Conservation (phyloP, 2,329 filamentous ascomycete species). For the Fusarium torulosum region DNA sequence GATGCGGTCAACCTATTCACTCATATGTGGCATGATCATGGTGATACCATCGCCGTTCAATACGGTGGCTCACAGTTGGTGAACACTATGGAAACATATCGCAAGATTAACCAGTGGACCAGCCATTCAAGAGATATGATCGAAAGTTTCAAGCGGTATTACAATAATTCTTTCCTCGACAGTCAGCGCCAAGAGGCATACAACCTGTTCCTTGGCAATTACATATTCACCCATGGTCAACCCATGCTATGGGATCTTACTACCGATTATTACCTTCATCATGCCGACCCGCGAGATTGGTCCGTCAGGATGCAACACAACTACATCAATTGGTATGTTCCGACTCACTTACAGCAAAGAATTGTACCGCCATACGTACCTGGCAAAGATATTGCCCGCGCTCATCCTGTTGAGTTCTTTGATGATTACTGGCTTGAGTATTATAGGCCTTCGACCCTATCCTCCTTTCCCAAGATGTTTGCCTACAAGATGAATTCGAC, state of each 20-base stretch:
- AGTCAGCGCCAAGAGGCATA: slow-evolving; percentile 98
- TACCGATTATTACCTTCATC: slow-evolving; percentile 96
- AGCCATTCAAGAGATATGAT: slow-evolving; percentile 99
- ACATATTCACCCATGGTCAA: slow-evolving; percentile 86
- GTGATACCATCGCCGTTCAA: slow-evolving; percentile 96
- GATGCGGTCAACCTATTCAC: slow-evolving; percentile 97
- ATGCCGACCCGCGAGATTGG: slow-evolving; percentile 83
- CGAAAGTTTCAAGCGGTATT: slow-evolving; percentile 98
- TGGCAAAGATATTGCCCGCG: slow-evolving; percentile 53
- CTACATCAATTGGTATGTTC: slow-evolving; percentile 93
- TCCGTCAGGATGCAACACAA: slow-evolving; percentile 71
- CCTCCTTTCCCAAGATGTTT: slow-evolving; percentile 92
- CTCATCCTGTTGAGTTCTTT: slow-evolving; percentile 70
- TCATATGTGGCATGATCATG: slow-evolving; percentile 98
- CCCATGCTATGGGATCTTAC: slow-evolving; percentile 97
- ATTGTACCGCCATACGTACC: slow-evolving; percentile 63
- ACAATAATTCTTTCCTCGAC: slow-evolving; percentile 98
- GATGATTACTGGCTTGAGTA: slow-evolving; percentile 99
- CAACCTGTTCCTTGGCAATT: slow-evolving; percentile 96
- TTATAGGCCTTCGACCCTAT: slow-evolving; percentile 88
- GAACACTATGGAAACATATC: slow-evolving; percentile 99
- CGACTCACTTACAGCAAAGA: slow-evolving; percentile 75
- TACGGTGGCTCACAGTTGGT: slow-evolving; percentile 98
- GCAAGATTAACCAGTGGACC: slow-evolving; percentile 99
- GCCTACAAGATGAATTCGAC: slow-evolving; percentile 93